Conservation (phyloP, 169 alveolate genomes). For the Fabrea salina region DNA sequence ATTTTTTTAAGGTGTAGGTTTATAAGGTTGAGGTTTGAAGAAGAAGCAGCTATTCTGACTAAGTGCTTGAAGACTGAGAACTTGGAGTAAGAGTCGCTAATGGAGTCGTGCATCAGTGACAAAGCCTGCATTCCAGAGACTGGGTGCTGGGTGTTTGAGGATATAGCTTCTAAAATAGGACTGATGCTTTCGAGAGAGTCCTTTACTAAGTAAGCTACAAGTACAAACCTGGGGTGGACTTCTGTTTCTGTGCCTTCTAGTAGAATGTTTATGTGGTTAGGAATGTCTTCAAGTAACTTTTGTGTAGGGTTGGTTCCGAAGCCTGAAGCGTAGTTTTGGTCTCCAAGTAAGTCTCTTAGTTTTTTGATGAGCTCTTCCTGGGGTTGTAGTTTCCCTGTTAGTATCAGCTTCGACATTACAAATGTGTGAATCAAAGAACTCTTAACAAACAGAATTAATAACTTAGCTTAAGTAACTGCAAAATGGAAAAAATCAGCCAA, state of each 20-base stretch:
- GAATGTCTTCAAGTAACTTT: neutral
- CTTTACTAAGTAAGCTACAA: neutral
- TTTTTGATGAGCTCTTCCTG: too few relatives aligned
- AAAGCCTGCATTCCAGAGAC: neutral
- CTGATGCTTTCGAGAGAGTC: neutral
- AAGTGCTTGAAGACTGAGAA: neutral
- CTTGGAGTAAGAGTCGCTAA: neutral
- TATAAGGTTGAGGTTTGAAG: neutral
- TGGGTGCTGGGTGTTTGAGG: neutral
- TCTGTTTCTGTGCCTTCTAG: neutral
- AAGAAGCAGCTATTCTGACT: neutral
- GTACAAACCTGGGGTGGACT: neutral
- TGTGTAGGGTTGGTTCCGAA: too few relatives aligned
- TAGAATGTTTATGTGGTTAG: neutral
- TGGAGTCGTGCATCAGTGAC: neutral
- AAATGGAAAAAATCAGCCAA: too few relatives aligned
- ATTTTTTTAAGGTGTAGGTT: neutral
- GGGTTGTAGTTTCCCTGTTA: too few relatives aligned
- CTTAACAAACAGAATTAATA: too few relatives aligned
- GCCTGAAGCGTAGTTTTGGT: too few relatives aligned
- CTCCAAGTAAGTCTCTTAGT: too few relatives aligned
- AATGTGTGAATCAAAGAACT: too few relatives aligned
- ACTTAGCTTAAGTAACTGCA: too few relatives aligned
- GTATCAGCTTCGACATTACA: too few relatives aligned
- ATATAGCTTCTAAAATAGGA: neutral